Percentiles rank a stretch among this genome's conserved stretches.
phyloP scores from a whole-genome alignment of 805 yeast species.

The Sporopachydermia lactativora region DNA sequence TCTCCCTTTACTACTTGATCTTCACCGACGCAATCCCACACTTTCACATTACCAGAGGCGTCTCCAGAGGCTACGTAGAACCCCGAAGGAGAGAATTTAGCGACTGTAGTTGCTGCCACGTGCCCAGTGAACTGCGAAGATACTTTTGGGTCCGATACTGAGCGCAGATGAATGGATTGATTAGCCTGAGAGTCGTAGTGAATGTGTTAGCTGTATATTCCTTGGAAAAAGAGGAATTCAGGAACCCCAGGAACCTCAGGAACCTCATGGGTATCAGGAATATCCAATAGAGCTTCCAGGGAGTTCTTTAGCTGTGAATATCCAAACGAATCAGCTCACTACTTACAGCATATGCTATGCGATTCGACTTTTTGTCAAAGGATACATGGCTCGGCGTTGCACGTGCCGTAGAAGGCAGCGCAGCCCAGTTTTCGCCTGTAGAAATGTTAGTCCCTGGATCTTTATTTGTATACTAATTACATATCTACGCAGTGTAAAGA shows the following conservation, averaged over 20 bases:
- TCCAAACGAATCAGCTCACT: neutral
- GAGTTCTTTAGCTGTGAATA: too few relatives aligned
- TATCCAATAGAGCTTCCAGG: too few relatives aligned
- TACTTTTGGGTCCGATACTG: constrained; percentile 36
- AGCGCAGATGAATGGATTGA: constrained; percentile 55
- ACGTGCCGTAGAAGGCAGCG: constrained; percentile 67
- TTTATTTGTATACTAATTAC: too few relatives aligned
- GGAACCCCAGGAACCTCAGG: too few relatives aligned
- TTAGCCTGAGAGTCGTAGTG: neutral
- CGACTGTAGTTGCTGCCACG: constrained; percentile 60
- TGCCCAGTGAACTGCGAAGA: constrained; percentile 66
- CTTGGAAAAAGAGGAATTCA: too few relatives aligned
- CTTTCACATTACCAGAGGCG: constrained; percentile 72
- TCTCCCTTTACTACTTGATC: constrained; percentile 60
- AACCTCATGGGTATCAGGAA: too few relatives aligned
- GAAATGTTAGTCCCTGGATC: neutral
- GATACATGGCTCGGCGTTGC: constrained; percentile 61
- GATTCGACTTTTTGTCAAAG: constrained; percentile 52
- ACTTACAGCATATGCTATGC: constrained; percentile 56
- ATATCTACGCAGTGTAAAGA: too few relatives aligned
- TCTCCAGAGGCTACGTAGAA: constrained; percentile 88
- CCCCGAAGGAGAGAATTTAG: constrained; percentile 81
- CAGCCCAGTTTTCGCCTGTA: constrained; percentile 36
- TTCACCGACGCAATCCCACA: constrained; percentile 63
- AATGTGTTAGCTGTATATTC: too few relatives aligned